These are phyloP conservation scores for Cyberlindnera mycetangii DNA, from an alignment of 805 yeast genomes.

Conservation along the genomic window DNA sequence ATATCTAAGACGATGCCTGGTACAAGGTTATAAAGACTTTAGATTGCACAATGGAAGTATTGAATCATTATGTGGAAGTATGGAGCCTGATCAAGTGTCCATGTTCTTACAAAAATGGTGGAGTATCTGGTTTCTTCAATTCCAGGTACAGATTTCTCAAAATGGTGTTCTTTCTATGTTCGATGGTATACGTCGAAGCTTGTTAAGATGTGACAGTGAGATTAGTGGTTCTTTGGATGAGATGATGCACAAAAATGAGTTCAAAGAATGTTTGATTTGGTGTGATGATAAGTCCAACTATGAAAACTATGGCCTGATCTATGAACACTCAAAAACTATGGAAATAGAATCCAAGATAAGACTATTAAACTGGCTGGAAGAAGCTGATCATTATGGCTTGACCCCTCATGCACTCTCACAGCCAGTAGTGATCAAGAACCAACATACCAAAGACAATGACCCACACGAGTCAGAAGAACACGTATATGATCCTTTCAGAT, in stretches of 20 bases:
- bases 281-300: constrained; percentile 3
- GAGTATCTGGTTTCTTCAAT: constrained; percentile 33
- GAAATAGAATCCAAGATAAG: constrained; percentile 8
- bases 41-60: constrained; percentile 27
- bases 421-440: constrained; percentile 25
- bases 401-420: constrained; percentile 14
- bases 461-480: constrained; percentile 14
- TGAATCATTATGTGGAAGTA: constrained; percentile 14
- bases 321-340: constrained; percentile 16
- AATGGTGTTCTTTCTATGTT: constrained; percentile 34
- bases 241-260: constrained; percentile 5
- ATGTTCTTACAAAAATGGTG: constrained; percentile 34
- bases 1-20: constrained; percentile 26
- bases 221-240: constrained; percentile 24
- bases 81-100: constrained; percentile 20
- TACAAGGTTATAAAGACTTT: constrained; percentile 27
- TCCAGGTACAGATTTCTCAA: constrained; percentile 28
- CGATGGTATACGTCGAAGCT: constrained; percentile 21
- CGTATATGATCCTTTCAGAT: constrained; percentile 29
- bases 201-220: constrained; percentile 17
- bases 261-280: constrained; percentile 24
- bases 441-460: constrained; percentile 23
- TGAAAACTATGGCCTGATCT: constrained; percentile 23
- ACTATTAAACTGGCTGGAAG: constrained; percentile 24
- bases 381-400: constrained; percentile 15